phyloP scores from a whole-genome alignment of 2,329 filamentous ascomycete species.

The Botrytis aclada region DNA sequence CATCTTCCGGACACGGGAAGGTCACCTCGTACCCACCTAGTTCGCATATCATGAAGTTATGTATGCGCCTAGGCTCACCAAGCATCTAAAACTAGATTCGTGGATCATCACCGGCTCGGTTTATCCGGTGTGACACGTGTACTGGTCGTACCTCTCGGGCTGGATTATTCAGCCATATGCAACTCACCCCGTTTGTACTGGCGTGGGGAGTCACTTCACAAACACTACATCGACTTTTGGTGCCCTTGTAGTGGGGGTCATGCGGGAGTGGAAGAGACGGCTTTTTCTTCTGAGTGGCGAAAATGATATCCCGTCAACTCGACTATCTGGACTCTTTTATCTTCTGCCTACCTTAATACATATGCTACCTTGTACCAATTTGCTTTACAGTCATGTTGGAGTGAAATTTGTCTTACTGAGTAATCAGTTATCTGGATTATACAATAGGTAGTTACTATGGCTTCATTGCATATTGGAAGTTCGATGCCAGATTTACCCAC shows the following conservation, averaged over 20 bases:
- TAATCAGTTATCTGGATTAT: not conserved
- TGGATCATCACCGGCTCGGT: not conserved
- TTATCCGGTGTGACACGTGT: not conserved
- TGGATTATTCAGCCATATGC: constrained; percentile 8
- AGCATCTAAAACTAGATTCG: not conserved
- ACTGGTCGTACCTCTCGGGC: not conserved
- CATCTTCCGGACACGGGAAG: not conserved
- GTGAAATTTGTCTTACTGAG: not conserved
- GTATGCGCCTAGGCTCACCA: not conserved
- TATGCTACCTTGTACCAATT: not conserved
- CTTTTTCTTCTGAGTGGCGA: not conserved
- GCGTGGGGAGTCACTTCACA: not conserved
- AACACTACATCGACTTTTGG: not conserved
- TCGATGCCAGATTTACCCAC: not conserved
- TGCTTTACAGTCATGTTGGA: not conserved
- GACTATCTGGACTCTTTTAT: not conserved
- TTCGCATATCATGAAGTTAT: not conserved
- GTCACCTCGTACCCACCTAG: not conserved
- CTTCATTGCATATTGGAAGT: not conserved
- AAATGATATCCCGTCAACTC: not conserved
- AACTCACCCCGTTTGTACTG: constrained; percentile 1
- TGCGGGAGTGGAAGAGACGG: not conserved
- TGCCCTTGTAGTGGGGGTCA: not conserved
- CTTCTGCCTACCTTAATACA: not conserved
- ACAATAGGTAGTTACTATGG: not conserved